Evolutionary conservation across 1,139 yeast genomes (phyloP), one percentile per base, ranked within the genome.

Genomic region (Suhomyces bokatorum): DNA sequence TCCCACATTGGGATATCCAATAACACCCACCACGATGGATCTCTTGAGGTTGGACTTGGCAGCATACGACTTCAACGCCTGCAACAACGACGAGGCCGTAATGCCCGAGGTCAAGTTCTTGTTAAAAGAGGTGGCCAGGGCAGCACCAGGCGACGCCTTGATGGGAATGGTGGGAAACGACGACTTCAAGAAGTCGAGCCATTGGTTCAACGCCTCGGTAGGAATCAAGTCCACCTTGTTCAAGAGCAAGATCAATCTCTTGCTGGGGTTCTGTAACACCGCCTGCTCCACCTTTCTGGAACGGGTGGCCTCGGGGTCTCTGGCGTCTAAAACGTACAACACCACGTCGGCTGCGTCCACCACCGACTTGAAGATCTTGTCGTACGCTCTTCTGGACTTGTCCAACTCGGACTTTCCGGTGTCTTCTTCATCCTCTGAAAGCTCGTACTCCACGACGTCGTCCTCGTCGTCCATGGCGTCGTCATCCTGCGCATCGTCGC

Each of bases 261-360:
- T 93, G 47, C 87, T 87, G 15, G 75, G 70, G 55, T 83, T 80
- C 59, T 87, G 86, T 50, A 91, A 70, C 32, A 93, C 91, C 1
- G 95, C 88, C 62, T 88, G 86, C 71, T 93, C 99, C 32, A 93
- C 95, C 62, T 82, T 88, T 62, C 83, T 81, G 11, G 97, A 90
- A 62, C 99, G 81, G 5, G 99, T 93, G 29, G 91, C 83, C 64
- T 88, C 97, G 42, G 99, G 99, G 67, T 93, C 97, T 66, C 99
- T 83, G 3, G 99, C 97, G 69, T 93, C 99, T 60, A 93, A 73
- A 17, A 93, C 97, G 58, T 95, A 93, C 45, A 93, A 74, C 26
- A 93, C 76, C 46, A 93, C 97, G 66, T 91, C 98, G 1, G 97
- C 75, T 26, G 90, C 84, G 47, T 89, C 97, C 38, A 91, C 91